phyloP scores from a whole-genome alignment of 169 alveolate species.

The Babesia caballi region DNA sequence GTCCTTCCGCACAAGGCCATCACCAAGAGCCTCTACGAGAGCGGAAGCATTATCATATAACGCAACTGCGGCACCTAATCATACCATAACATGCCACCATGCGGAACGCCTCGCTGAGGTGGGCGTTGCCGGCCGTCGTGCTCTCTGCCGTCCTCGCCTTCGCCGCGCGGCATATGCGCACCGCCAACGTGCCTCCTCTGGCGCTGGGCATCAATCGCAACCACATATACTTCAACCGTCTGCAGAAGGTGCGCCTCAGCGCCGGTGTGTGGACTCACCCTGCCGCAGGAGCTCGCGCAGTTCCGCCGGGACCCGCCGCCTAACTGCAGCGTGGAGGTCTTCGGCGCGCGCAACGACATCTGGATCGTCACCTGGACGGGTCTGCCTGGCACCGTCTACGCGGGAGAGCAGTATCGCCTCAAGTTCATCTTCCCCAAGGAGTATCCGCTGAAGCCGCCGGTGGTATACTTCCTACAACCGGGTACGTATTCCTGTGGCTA shows the following conservation, averaged over 20 bases:
- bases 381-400: constrained; percentile 75
- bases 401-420: constrained; percentile 73
- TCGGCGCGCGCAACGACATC: constrained; percentile 71
- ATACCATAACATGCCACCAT: neutral
- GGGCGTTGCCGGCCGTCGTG: neutral
- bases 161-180: neutral
- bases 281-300: constrained; percentile 58
- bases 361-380: constrained; percentile 80
- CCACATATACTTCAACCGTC: constrained; percentile 15
- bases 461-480: constrained; percentile 75
- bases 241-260: constrained; percentile 32
- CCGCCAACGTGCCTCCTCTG: neutral
- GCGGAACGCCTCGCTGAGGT: neutral
- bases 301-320: constrained; percentile 75
- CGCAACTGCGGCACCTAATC: neutral
- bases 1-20: constrained; percentile 64
- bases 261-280: neutral
- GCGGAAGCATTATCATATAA: constrained; percentile 51
- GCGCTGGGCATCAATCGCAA: constrained; percentile 62
- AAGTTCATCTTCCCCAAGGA: constrained; percentile 79
- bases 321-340: constrained; percentile 75
- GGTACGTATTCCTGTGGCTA: constrained; percentile 38
- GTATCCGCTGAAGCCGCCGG: constrained; percentile 84
- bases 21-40: constrained; percentile 38
- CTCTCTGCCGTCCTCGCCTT: neutral